Conservation (phyloP, 1,284 basidiomycete genomes). For the Mycosarcoma maydis region DNA sequence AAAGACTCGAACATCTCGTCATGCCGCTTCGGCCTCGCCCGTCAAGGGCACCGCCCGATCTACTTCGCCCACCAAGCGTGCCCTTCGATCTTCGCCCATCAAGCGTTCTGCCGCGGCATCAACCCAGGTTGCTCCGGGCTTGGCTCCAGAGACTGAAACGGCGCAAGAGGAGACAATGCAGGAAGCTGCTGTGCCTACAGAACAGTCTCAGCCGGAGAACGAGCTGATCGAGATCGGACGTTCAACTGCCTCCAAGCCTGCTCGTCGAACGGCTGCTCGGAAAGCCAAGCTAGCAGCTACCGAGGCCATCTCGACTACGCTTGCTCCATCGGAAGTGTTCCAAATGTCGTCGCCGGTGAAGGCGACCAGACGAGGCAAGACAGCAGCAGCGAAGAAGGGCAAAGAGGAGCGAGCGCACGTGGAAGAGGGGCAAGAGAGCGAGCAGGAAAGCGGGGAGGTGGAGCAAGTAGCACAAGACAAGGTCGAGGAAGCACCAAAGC, state of each 20-base stretch:
- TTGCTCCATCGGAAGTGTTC: not conserved
- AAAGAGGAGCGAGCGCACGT: not conserved
- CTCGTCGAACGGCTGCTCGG: conserved; percentile 16
- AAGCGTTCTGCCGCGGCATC: conserved; percentile 14
- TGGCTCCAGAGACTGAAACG: not conserved
- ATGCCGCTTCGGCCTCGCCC: conserved; percentile 21
- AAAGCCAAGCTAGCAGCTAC: conserved; percentile 28
- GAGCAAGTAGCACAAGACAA: not conserved
- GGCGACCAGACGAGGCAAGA: conserved; percentile 5
- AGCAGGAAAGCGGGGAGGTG: not conserved
- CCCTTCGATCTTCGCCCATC: conserved; percentile 24
- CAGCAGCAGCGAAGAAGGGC: conserved; percentile 3
- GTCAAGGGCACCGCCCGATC: conserved; percentile 17
- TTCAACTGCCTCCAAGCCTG: conserved; percentile 17
- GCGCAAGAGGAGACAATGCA: not conserved
- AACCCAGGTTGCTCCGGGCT: not conserved
- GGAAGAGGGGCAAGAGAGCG: not conserved
- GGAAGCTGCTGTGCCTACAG: not conserved
- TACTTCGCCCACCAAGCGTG: conserved; percentile 24
- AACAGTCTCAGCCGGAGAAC: not conserved
- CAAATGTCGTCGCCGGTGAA: conserved; percentile 17
- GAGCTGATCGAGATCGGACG: conserved; percentile 1
- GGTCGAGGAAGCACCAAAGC: conserved; percentile 14
- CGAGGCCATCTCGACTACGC: conserved; percentile 17
- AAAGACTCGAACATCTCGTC: conserved; percentile 22